These are phyloP conservation scores for Akebia trifoliata DNA, from an alignment of 164 flowering plant species.

Conservation along the genomic window DNA sequence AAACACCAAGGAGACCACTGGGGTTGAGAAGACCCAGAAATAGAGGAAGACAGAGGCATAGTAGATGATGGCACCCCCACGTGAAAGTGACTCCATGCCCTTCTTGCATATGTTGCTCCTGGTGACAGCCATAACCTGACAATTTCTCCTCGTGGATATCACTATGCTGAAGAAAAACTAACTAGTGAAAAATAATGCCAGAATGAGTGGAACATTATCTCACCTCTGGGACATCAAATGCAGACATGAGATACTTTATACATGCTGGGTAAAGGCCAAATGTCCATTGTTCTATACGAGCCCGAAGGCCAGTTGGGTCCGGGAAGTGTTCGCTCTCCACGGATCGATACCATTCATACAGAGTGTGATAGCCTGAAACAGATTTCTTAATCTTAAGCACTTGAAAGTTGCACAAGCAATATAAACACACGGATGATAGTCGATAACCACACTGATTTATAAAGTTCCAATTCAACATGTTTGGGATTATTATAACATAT, in stretches of 20 bases:
- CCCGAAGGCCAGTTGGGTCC: conserved; percentile 95
- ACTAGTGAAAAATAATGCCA: not conserved
- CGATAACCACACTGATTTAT: not conserved
- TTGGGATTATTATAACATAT: too few species aligned
- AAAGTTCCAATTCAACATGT: too few species aligned
- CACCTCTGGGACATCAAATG: conserved; percentile 99
- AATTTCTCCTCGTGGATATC: conserved; percentile 14
- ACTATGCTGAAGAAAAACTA: not conserved
- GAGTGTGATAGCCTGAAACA: conserved; percentile 81
- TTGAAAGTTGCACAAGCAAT: not conserved
- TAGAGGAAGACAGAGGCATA: conserved; percentile 91
- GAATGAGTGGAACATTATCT: not conserved
- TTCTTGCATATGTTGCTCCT: conserved; percentile 81
- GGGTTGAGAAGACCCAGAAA: conserved; percentile 98
- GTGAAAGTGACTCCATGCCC: conserved; percentile 74
- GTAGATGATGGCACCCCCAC: conserved; percentile 74
- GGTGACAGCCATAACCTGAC: conserved; percentile 96
- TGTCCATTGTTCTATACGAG: conserved; percentile 95
- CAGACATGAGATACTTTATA: conserved; percentile 98
- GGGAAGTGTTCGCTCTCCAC: conserved; percentile 96
- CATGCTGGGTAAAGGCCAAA: conserved; percentile 99
- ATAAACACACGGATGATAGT: not conserved
- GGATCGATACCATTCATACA: conserved; percentile 88
- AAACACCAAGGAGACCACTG: conserved; percentile 87
- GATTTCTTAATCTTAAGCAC: conserved; percentile 1